Evolutionary conservation across 1,284 basidiomycete genomes (phyloP).

Genomic region (Schizopora paradoxa): DNA sequence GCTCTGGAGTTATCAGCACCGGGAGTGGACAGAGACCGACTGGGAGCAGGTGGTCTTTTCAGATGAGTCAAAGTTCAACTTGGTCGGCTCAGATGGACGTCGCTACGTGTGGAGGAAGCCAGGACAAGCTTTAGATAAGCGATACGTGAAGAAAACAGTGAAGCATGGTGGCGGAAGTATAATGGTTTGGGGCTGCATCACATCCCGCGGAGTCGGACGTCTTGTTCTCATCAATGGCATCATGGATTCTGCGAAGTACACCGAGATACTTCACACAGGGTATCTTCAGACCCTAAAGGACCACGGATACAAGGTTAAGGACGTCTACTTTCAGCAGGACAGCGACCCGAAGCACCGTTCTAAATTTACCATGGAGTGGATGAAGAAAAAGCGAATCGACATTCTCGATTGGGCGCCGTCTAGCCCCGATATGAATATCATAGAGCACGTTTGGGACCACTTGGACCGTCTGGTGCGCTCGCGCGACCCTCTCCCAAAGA

Average conservation of each 20-base stretch:
- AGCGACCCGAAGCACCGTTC: slow-evolving; percentile 34
- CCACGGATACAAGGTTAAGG: slow-evolving; percentile 13
- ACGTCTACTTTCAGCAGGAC: slow-evolving; percentile 30
- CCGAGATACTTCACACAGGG: slow-evolving; percentile 25
- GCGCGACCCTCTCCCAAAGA: slow-evolving; percentile 20
- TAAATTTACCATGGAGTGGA: slow-evolving; percentile 26
- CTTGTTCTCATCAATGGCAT: slow-evolving; percentile 25
- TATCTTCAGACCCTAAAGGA: slow-evolving; percentile 26
- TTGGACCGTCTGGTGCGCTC: slow-evolving; percentile 22
- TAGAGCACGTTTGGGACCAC: slow-evolving; percentile 32
- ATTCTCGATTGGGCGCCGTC: slow-evolving; percentile 31
- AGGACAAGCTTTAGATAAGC: slow-evolving; percentile 20
- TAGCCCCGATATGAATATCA: slow-evolving; percentile 33
- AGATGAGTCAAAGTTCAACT: slow-evolving; percentile 25
- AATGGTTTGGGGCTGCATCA: slow-evolving; percentile 29
- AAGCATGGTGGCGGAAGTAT: slow-evolving; percentile 27
- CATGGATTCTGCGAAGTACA: slow-evolving; percentile 25
- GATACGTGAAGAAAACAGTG: slow-evolving; percentile 19
- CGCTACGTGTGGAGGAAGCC: slow-evolving; percentile 20
- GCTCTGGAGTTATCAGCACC: slow-evolving; percentile 16
- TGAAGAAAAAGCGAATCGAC: slow-evolving; percentile 27
- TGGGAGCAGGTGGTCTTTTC: slow-evolving; percentile 23
- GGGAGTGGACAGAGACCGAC: slow-evolving; percentile 18
- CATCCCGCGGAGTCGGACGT: slow-evolving; percentile 19
- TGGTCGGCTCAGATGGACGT: slow-evolving; percentile 25